Conservation (phyloP, 495 filamentous ascomycete species). For the Neurospora sp. region DNA sequence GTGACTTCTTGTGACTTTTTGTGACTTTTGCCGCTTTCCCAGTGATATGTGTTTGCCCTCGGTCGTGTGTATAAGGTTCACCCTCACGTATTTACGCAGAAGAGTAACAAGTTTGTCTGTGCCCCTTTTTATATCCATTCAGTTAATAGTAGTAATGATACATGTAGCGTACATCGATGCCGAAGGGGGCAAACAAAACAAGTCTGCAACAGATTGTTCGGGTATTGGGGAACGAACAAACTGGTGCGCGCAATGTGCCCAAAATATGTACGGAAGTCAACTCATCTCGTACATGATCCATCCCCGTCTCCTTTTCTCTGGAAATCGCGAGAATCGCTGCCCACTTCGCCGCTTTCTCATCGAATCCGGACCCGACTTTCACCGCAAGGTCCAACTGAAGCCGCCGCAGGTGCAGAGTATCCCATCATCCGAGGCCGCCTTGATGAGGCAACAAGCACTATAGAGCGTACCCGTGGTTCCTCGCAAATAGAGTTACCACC, state of each 20-base stretch:
- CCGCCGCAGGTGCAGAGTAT: background rate
- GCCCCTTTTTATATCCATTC: background rate
- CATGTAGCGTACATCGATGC: conserved; percentile 5
- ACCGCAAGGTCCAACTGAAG: background rate
- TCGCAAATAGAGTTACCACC: background rate
- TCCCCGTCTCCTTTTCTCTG: background rate
- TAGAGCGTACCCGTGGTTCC: background rate
- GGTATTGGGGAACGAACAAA: background rate
- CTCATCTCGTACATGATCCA: background rate
- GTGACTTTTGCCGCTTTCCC: background rate
- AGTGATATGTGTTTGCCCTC: background rate
- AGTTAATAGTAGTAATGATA: conserved; percentile 3
- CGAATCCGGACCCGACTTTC: background rate
- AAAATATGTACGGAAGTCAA: background rate
- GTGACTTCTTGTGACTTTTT: background rate
- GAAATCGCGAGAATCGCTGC: background rate
- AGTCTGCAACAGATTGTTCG: background rate
- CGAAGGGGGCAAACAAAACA: background rate
- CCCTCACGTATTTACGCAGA: background rate
- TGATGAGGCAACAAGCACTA: background rate
- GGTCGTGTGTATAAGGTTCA: background rate
- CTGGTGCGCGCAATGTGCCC: background rate
- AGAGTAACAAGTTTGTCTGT: background rate
- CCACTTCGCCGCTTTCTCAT: background rate
- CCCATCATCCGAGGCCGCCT: background rate